Conservation (phyloP, 2,329 filamentous ascomycete genomes). For the Alternaria sp. region DNA sequence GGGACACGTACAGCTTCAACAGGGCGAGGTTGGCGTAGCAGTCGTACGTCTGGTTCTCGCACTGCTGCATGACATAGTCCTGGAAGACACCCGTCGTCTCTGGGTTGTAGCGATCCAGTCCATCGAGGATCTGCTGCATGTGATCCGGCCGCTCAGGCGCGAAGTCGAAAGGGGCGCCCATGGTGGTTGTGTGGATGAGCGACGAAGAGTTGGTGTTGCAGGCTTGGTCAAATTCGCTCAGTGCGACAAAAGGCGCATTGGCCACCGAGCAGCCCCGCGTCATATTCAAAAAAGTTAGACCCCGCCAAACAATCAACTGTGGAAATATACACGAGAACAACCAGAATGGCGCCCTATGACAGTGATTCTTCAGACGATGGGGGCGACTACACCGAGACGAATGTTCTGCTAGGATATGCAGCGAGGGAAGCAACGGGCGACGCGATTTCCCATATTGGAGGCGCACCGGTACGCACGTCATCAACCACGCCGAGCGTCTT, state of each 20-base stretch:
- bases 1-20: conserved; percentile 82
- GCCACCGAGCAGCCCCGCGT: conserved; percentile 13
- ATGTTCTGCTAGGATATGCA: conserved; percentile 88
- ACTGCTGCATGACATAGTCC: conserved; percentile 92
- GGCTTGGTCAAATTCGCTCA: conserved; percentile 25
- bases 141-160: conserved; percentile 89
- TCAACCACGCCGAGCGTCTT: not conserved
- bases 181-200: conserved; percentile 43
- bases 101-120: conserved; percentile 97
- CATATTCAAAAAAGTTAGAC: conserved; percentile 14
- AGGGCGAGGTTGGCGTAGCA: conserved; percentile 96
- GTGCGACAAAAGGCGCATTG: conserved; percentile 21
- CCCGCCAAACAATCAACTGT: conserved; percentile 3
- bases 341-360: conserved; percentile 76
- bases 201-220: conserved; percentile 25
- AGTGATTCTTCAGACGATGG: conserved; percentile 79
- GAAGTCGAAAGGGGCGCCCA: conserved; percentile 74
- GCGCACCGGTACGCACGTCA: conserved; percentile 73
- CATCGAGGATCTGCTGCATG: conserved; percentile 92
- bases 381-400: conserved; percentile 77
- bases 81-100: conserved; percentile 94
- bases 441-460: conserved; percentile 85
- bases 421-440: conserved; percentile 81
- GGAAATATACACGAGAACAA: not conserved
- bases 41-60: conserved; percentile 92